Evolutionary conservation across 2,329 filamentous ascomycete genomes (phyloP).

Genomic region (Claviceps pusilla): DNA sequence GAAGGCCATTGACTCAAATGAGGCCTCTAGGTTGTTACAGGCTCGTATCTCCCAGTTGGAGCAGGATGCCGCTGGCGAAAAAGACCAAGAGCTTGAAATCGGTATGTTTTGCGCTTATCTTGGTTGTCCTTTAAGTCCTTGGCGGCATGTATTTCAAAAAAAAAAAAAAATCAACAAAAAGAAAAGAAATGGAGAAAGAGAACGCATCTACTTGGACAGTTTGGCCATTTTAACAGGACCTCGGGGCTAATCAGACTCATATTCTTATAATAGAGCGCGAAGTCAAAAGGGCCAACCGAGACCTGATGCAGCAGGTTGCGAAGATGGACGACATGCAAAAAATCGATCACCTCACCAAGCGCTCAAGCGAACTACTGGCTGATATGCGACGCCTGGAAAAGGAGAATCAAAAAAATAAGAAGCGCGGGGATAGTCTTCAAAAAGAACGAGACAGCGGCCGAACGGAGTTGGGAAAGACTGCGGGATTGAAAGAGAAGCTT

Average conservation of each 20-base stretch:
- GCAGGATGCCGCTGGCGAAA: slow-evolving; percentile 81
- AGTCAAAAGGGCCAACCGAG: slow-evolving; percentile 84
- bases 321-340: slow-evolving; percentile 88
- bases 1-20: slow-evolving; percentile 69
- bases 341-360: slow-evolving; percentile 78
- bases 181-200: no score
- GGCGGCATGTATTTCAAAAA: not conserved
- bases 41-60: slow-evolving; percentile 93
- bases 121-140: not conserved
- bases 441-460: slow-evolving; percentile 90
- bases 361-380: slow-evolving; percentile 77
- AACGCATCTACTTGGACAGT: not conserved
- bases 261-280: slow-evolving; percentile 53
- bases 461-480: slow-evolving; percentile 78
- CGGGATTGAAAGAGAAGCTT: slow-evolving; percentile 84
- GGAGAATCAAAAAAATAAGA: slow-evolving; percentile 91
- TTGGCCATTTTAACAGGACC: not conserved
- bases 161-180: not conserved
- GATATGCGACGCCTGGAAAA: slow-evolving; percentile 94
- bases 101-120: slow-evolving; percentile 33
- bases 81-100: slow-evolving; percentile 91
- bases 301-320: slow-evolving; percentile 73
- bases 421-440: slow-evolving; percentile 81
- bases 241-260: slow-evolving; percentile 1
- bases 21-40: slow-evolving; percentile 80